These are phyloP conservation scores for Blastobotrys serpentis DNA, from an alignment of 1,139 yeast genomes.

Conservation along the genomic window DNA sequence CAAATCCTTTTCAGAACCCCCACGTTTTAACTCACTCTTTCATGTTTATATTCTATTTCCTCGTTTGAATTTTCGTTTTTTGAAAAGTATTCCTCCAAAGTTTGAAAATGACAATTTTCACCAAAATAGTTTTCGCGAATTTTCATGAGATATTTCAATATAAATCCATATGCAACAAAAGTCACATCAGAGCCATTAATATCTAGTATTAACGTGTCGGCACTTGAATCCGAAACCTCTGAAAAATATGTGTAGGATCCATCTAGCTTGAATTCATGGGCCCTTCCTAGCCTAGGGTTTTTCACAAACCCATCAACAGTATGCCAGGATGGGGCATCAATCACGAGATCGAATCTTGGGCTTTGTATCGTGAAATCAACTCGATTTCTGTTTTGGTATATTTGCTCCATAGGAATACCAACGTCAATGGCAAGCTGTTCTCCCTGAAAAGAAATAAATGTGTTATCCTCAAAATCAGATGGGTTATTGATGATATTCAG, in stretches of 20 bases:
- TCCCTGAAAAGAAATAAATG: constrained; percentile 73
- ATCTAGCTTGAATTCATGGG: constrained; percentile 56
- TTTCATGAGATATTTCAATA: constrained; percentile 71
- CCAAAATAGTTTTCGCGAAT: constrained; percentile 90
- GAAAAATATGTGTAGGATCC: constrained; percentile 69
- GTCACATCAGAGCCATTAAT: constrained; percentile 67
- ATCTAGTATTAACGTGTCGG: constrained; percentile 66
- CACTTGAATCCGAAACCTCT: constrained; percentile 59
- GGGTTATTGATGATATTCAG: constrained; percentile 87
- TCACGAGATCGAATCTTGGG: constrained; percentile 56
- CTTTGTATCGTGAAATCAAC: constrained; percentile 56
- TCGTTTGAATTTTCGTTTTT: constrained; percentile 10
- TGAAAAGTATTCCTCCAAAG: constrained; percentile 68
- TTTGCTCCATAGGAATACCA: constrained; percentile 60
- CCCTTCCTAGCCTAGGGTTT: constrained; percentile 61
- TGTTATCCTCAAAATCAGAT: constrained; percentile 75
- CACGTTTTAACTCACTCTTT: constrained; percentile 23
- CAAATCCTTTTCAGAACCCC: constrained; percentile 23
- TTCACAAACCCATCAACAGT: constrained; percentile 71
- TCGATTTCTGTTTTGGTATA: constrained; percentile 56
- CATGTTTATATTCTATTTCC: constrained; percentile 19
- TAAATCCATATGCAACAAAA: constrained; percentile 73
- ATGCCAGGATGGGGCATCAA: constrained; percentile 91
- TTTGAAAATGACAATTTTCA: constrained; percentile 74
- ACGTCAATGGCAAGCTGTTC: constrained; percentile 50